Evolutionary conservation across 768 basidiomycete species (phyloP).

Genomic region (Tulasnella sp.): DNA sequence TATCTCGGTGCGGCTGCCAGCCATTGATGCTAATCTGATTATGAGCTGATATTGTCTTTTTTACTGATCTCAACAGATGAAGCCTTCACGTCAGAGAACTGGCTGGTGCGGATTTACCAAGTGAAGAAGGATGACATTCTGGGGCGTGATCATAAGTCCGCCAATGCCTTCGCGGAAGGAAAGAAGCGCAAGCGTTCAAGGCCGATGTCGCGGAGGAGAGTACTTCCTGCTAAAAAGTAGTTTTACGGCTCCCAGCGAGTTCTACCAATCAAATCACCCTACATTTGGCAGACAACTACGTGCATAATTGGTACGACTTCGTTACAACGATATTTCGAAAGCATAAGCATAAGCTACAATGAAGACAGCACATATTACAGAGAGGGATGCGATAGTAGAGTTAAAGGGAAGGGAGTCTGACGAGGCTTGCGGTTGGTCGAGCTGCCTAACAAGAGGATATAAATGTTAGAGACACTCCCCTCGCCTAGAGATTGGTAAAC

Average conservation of each 20-base stretch:
- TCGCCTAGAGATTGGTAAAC: not conserved
- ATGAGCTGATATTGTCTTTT: conserved; percentile 13
- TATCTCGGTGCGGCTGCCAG: conserved; percentile 55
- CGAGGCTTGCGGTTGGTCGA: not conserved
- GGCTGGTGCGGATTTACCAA: conserved; percentile 96
- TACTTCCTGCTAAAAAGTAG: not conserved
- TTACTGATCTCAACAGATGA: conserved; percentile 59
- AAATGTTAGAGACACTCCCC: not conserved
- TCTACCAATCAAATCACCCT: not conserved
- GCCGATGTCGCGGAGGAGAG: conserved; percentile 30
- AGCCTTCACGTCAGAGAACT: conserved; percentile 98
- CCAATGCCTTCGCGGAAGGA: conserved; percentile 73
- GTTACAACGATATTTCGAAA: not conserved
- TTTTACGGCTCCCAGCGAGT: not conserved
- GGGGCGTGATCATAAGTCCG: conserved; percentile 81
- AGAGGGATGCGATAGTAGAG: not conserved
- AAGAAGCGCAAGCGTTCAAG: conserved; percentile 82
- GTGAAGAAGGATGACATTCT: conserved; percentile 91
- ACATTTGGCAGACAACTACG: not conserved
- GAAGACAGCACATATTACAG: no score
- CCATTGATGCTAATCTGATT: not conserved
- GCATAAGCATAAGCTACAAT: no score
- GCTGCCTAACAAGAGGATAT: not conserved
- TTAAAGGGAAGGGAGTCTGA: not conserved
- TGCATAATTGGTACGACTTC: not conserved